Evolutionary conservation across 2,329 filamentous ascomycete genomes (phyloP).

Genomic region (Incumbomyces lentus): DNA sequence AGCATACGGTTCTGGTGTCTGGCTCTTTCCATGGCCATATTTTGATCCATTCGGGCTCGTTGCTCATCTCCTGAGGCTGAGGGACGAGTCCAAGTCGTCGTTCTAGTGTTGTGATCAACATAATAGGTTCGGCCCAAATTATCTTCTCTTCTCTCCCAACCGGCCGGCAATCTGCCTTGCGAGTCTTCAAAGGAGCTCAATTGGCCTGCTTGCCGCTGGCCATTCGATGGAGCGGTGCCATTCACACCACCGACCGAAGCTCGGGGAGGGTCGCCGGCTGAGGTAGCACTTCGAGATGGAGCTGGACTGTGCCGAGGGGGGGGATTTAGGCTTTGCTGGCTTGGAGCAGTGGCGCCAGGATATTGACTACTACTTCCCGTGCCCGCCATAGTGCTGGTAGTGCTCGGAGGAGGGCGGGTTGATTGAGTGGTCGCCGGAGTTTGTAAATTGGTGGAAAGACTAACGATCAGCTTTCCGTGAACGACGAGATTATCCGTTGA

Average conservation of each 20-base stretch:
- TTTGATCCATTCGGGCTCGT: conserved; percentile 71
- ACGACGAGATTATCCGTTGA: conserved; percentile 97
- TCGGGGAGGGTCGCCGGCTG: conserved; percentile 22
- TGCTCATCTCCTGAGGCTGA: conserved; percentile 70
- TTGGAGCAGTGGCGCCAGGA: conserved; percentile 12
- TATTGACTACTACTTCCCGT: conserved; percentile 5
- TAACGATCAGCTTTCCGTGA: conserved; percentile 94
- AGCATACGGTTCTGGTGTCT: conserved; percentile 92
- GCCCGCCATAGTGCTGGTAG: conserved; percentile 14
- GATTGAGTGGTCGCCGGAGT: conserved; percentile 25
- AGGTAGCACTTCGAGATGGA: conserved; percentile 24
- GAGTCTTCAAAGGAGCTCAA: conserved; percentile 92
- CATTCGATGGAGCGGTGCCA: conserved; percentile 29
- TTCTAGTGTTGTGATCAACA: conserved; percentile 92
- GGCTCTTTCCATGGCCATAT: conserved; percentile 84
- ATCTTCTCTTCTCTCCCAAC: conserved; percentile 94
- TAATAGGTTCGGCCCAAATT: conserved; percentile 94
- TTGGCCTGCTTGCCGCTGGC: conserved; percentile 37
- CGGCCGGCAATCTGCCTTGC: conserved; percentile 82
- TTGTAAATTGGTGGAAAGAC: conserved; percentile 81
- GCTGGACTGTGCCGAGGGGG: conserved; percentile 22
- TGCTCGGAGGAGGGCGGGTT: conserved; percentile 14
- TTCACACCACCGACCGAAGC: conserved; percentile 25
- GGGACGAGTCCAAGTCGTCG: conserved; percentile 91
- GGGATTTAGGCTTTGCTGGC: conserved; percentile 15